These are phyloP conservation scores for Chenopodium berlandieri DNA, from an alignment of 148 eudicot genomes.

Conservation along the genomic window DNA sequence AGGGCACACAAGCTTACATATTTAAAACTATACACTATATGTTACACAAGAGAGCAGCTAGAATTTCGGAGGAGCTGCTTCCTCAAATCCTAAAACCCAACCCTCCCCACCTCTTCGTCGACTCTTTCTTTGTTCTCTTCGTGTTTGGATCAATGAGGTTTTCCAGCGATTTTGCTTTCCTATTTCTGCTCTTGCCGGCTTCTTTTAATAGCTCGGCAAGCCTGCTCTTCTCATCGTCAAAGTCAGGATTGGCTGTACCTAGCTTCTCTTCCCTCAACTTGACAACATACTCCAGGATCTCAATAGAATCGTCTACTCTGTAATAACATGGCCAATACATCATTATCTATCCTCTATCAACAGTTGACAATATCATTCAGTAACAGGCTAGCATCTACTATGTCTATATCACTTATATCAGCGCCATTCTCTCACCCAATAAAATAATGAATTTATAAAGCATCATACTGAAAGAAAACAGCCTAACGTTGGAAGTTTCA, in stretches of 20 bases:
- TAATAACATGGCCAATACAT: slow-evolving; percentile 14
- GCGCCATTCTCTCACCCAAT: not conserved
- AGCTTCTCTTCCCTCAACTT: slow-evolving; percentile 96
- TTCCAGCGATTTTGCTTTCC: slow-evolving; percentile 86
- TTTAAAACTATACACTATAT: slow-evolving; percentile 30
- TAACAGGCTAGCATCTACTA: slow-evolving; percentile 21
- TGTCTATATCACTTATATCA: slow-evolving; percentile 23
- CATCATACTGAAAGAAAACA: slow-evolving; percentile 18
- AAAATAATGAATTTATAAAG: slow-evolving; percentile 1
- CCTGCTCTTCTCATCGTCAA: slow-evolving; percentile 91
- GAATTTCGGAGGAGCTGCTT: not conserved
- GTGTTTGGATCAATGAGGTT: slow-evolving; percentile 87
- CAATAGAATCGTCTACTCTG: slow-evolving; percentile 97
- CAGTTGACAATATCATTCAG: slow-evolving; percentile 3
- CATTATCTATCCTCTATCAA: slow-evolving; percentile 12
- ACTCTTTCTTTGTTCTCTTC: slow-evolving; percentile 82
- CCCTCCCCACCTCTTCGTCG: slow-evolving; percentile 79
- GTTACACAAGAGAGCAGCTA: slow-evolving; percentile 23
- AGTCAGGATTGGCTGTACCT: slow-evolving; percentile 94
- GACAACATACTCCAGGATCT: slow-evolving; percentile 93
- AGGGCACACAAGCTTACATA: slow-evolving; percentile 37
- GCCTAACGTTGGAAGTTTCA: slow-evolving; percentile 14
- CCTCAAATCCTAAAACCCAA: slow-evolving; percentile 76
- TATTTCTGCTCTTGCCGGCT: slow-evolving; percentile 83
- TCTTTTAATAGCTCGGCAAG: slow-evolving; percentile 87